Conservation (phyloP, 345 rosid species). For the Eucalyptus curtisii region DNA sequence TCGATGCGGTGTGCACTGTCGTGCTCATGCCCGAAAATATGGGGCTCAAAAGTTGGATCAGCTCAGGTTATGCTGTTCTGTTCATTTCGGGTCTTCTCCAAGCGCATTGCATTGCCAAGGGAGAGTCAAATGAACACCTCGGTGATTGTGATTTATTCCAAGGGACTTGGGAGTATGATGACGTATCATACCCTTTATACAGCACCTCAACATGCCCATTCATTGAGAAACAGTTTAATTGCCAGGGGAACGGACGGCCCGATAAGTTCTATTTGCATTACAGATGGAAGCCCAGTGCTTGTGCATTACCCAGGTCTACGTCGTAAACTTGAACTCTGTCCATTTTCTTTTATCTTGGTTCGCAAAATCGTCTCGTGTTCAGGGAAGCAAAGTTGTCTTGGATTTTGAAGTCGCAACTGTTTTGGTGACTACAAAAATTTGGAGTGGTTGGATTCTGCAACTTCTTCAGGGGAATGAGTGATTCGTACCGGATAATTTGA, state of each 20-base stretch:
- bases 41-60: background rate
- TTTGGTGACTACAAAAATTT: background rate
- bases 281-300: constrained; percentile 39
- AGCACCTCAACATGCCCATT: constrained; percentile 30
- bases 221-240: constrained; percentile 33
- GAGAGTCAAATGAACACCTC: background rate
- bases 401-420: background rate
- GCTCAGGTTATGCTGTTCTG: background rate
- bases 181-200: constrained; percentile 17
- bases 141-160: constrained; percentile 17
- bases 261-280: constrained; percentile 30
- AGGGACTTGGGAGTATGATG: constrained; percentile 33
- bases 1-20: background rate
- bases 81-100: background rate
- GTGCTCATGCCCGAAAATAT: background rate
- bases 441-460: background rate
- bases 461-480: background rate
- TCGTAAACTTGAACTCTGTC: background rate
- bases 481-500: background rate
- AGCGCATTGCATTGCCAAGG: background rate
- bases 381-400: background rate
- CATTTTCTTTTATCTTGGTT: background rate
- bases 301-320: constrained; percentile 28
- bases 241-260: constrained; percentile 43
- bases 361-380: background rate